phyloP scores from a whole-genome alignment of 257 asterid genomes.

The Ocimum tenuiflorum region DNA sequence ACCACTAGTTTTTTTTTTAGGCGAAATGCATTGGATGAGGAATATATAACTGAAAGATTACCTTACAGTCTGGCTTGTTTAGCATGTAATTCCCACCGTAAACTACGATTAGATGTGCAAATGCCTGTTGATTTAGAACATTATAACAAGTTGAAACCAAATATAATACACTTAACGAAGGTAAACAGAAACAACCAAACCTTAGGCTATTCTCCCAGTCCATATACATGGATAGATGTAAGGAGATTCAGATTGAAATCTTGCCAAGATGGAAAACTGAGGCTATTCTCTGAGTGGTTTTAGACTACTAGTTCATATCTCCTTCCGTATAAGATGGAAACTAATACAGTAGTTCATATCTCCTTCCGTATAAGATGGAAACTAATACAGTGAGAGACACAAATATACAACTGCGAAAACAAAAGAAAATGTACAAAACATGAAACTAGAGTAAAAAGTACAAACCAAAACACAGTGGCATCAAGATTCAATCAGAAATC shows the following conservation, averaged over 20 bases:
- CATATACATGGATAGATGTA: slow-evolving; percentile 88
- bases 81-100: slow-evolving; percentile 99
- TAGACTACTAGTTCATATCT: too few species aligned
- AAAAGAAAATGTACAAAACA: too few species aligned
- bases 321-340: too few species aligned
- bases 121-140: slow-evolving; percentile 53
- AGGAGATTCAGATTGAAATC: slow-evolving; percentile 89
- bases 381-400: too few species aligned
- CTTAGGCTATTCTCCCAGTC: slow-evolving; percentile 94
- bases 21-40: too few species aligned
- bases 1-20: too few species aligned
- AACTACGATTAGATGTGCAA: slow-evolving; percentile 94
- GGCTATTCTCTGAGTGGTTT: not conserved
- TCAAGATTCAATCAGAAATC: too few species aligned
- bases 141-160: not conserved
- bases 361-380: too few species aligned
- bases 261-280: slow-evolving; percentile 50
- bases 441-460: too few species aligned
- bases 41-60: slow-evolving; percentile 15
- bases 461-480: too few species aligned
- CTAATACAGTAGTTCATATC: too few species aligned
- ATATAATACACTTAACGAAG: not conserved
- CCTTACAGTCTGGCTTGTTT: slow-evolving; percentile 88
- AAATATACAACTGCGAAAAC: too few species aligned
- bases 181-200: slow-evolving; percentile 32